These are phyloP conservation scores for Suillus lakei DNA, from an alignment of 768 basidiomycete species.

Conservation along the genomic window DNA sequence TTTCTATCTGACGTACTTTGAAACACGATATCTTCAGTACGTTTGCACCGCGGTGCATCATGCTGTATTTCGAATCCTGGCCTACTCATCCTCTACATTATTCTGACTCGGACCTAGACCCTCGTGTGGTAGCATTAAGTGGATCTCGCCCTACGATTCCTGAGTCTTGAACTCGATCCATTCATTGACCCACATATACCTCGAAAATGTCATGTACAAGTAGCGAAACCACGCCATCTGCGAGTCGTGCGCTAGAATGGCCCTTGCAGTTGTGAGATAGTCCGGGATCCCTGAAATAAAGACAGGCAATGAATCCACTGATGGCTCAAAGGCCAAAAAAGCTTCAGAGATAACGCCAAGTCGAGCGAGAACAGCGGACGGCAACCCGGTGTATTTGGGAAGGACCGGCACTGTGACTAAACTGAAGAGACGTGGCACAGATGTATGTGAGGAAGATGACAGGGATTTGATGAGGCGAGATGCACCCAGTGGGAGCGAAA, in stretches of 20 bases:
- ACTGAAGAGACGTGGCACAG: slow-evolving; percentile 53
- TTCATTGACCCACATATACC: slow-evolving; percentile 94
- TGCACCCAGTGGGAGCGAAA: slow-evolving; percentile 65
- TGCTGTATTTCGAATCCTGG: background rate
- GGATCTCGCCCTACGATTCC: background rate
- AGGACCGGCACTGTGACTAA: slow-evolving; percentile 61
- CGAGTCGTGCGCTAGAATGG: slow-evolving; percentile 74
- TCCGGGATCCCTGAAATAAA: slow-evolving; percentile 62
- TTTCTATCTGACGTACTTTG: background rate
- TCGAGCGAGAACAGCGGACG: slow-evolving; percentile 57
- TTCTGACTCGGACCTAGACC: background rate
- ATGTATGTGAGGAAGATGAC: slow-evolving; percentile 28
- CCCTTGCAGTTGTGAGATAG: slow-evolving; percentile 61
- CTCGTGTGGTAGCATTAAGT: background rate
- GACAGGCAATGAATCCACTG: slow-evolving; percentile 25
- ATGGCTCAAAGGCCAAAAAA: slow-evolving; percentile 12
- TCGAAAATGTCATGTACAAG: slow-evolving; percentile 78
- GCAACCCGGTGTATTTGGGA: slow-evolving; percentile 65
- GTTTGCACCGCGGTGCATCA: background rate
- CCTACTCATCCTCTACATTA: background rate
- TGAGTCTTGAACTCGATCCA: slow-evolving; percentile 56
- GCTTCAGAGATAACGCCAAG: slow-evolving; percentile 36
- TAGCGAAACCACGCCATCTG: slow-evolving; percentile 92
- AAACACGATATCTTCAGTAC: background rate
- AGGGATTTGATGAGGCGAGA: slow-evolving; percentile 45